Evolutionary conservation across 176 grass and related monocot genomes (phyloP), one percentile per base, ranked within the genome.

Genomic region (Tillandsia leiboldiana): DNA sequence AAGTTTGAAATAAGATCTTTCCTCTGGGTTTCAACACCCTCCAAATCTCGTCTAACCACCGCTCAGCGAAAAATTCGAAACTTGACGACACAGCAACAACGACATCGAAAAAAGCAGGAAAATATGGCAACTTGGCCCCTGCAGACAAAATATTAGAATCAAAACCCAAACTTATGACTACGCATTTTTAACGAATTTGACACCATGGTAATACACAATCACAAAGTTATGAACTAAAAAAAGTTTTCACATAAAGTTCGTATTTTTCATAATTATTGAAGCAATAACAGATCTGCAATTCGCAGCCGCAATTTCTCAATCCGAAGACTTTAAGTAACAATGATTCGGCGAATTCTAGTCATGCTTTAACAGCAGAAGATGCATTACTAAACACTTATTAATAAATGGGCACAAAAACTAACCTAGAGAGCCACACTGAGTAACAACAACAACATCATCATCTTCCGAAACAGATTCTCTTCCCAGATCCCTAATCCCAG

Each of bases 21-120:
- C 87, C 86, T 14, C 90, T 87, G 50, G 95, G 84, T 76, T 84
- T 99, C 9, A 99, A 63, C 66, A 93, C 84, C 14, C 89, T 79
- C 29, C 12, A 71, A 15, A 93, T 83, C 75, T 97, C 94, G 58
- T 72, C 81, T 58, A 87, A 12, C 63, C 86, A 80, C 66, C 77
- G 72, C 18, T 87, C 82, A 9, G 82, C 69, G 24, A 92, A 78
- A 65, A 78, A 82, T 63, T 87, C 87, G 9, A 75, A 28, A 10
- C 73, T 83, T 64, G 84, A 78, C 10, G 75, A 83, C 6, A 83
- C 63, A 52, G 51, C 78, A 23, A 92, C 82, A 69, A 92, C 86
- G 8, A 81, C 54, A 77, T 86, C 89, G 23, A 93, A 73, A 5
- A 79, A 90, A 5, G 51, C 74, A 61, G 15, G 15, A n/a, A 3